Base-by-base conservation (phyloP, 495 filamentous ascomycete species). In the Penicillium daleae region DNA sequence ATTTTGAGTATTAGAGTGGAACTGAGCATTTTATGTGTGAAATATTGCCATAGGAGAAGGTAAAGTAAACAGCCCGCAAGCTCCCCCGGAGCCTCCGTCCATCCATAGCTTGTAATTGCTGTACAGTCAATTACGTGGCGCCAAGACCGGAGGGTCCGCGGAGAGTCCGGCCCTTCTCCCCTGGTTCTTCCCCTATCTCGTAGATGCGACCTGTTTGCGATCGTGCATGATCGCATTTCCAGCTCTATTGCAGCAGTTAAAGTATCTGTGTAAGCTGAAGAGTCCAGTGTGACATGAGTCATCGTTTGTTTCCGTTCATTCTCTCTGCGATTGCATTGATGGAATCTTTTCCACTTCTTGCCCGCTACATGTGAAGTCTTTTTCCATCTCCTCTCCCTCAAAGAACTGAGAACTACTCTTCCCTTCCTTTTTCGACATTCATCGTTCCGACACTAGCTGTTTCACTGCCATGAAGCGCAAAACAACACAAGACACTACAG, bases 381-480 rank as follows among this genome's bases (percentile, higher is more conserved):
- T 15, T 40, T 40, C n/a, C n/a, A n/a, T n/a, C n/a, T n/a, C n/a
- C n/a, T n/a, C n/a, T n/a, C n/a, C n/a, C n/a, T n/a, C n/a, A n/a
- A n/a, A n/a, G n/a, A n/a, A n/a, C n/a, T n/a, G n/a, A n/a, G n/a
- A n/a, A n/a, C n/a, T n/a, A n/a, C 33, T 10, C 9, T 3, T 24
- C 1, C 19, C 8, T 22, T 8, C 10, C 21, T 19, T 42, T 17
- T n/a, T 42, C 32, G n/a, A n/a, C n/a, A n/a, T n/a, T n/a, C n/a
- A n/a, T n/a, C n/a, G n/a, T n/a, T n/a, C n/a, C n/a, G n/a, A n/a
- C n/a, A n/a, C n/a, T n/a, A n/a, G n/a, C n/a, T n/a, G n/a, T n/a
- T n/a, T n/a, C n/a, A 22, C 9, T 35, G 40, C 21, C 12, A 78
- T 78, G 75, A 76, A 78, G 44, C 72, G 75, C 35, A 71, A 61